Evolutionary conservation across 2,329 filamentous ascomycete species (phyloP).

Genomic region (Pestalotiopsis sp.): DNA sequence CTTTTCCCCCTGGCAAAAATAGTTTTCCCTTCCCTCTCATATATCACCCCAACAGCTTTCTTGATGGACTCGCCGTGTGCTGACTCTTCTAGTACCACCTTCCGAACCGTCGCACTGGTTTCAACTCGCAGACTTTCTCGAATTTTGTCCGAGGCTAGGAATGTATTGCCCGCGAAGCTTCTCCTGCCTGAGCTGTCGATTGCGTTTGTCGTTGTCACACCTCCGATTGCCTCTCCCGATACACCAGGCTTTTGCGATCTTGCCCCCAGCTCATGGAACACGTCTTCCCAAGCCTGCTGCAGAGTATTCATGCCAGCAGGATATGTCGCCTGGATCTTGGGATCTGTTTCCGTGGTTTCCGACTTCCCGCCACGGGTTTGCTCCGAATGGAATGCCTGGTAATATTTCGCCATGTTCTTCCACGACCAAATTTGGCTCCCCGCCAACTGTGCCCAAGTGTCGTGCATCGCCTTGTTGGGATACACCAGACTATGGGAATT

Average conservation of each 20-base stretch:
- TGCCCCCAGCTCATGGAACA: not conserved
- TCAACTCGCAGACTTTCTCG: not conserved
- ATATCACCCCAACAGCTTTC: not conserved
- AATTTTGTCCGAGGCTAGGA: not conserved
- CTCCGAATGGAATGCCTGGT: not conserved
- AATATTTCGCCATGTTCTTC: not conserved
- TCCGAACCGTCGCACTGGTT: not conserved
- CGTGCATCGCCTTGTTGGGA: slow-evolving; percentile 11
- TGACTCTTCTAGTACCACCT: not conserved
- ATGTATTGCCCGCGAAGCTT: not conserved
- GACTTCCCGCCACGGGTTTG: not conserved
- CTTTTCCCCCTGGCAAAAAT: slow-evolving; percentile 25
- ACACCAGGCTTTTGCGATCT: not conserved
- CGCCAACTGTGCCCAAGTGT: slow-evolving; percentile 16
- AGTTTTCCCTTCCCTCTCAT: slow-evolving; percentile 11
- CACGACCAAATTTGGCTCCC: not conserved
- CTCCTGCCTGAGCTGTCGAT: not conserved
- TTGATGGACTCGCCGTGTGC: not conserved
- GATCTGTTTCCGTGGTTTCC: not conserved
- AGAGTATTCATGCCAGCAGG: not conserved
- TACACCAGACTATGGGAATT: slow-evolving; percentile 16
- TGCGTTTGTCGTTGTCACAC: not conserved
- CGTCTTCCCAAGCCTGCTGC: not conserved
- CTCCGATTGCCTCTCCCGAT: not conserved
- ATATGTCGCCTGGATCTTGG: not conserved